These are phyloP conservation scores for Dictyostelium discoideum DNA, from an alignment of 78 protist genomes.

Conservation along the genomic window dicty_2.7 NC_007090.3:143001-143500, in stretches of 20 bases:
- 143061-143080: conserved; percentile 4
- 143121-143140: conserved; percentile 31
- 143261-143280: too few relatives aligned
- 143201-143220: too few relatives aligned
- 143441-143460: conserved; percentile 85
- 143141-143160: conserved; percentile 5
- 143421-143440: conserved; percentile 84
- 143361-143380: not conserved
- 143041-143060: conserved; percentile 65
- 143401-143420: conserved; percentile 86
- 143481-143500: conserved; percentile 53
- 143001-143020: too few relatives aligned
- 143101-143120: not conserved
- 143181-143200: not conserved
- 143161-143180: conserved; percentile 53
- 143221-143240: too few relatives aligned
- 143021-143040: too few relatives aligned
- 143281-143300: not conserved
- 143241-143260: too few relatives aligned
- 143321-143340: conserved; percentile 29
- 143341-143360: not conserved
- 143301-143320: not conserved
- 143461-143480: conserved; percentile 43
- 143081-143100: conserved; percentile 18
- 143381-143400: conserved; percentile 88